Conservation (phyloP, 2,329 filamentous ascomycete genomes). For the Clonostachys rosea region DNA sequence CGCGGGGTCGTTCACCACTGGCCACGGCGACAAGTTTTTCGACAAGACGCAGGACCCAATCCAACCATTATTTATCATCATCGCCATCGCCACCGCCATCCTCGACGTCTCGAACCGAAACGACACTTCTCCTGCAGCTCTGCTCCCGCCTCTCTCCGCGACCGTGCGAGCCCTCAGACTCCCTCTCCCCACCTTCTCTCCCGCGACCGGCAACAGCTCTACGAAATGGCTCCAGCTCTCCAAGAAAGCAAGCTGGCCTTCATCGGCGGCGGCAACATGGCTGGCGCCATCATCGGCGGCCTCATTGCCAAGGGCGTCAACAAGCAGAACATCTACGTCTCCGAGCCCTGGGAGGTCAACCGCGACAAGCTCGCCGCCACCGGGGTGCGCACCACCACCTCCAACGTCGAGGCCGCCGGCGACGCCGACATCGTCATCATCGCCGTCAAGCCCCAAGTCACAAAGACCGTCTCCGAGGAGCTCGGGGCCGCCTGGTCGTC, state of each 20-base stretch:
- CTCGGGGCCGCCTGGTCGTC: slow-evolving; percentile 30
- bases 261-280: slow-evolving; percentile 47
- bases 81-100: too few relatives aligned
- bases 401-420: slow-evolving; percentile 36
- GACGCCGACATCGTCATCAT: slow-evolving; percentile 41
- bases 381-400: slow-evolving; percentile 39
- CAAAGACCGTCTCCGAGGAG: slow-evolving; percentile 39
- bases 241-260: slow-evolving; percentile 26
- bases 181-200: too few relatives aligned
- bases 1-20: too few relatives aligned
- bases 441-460: slow-evolving; percentile 46
- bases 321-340: slow-evolving; percentile 38
- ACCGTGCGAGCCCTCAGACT: too few relatives aligned
- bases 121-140: too few relatives aligned
- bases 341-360: slow-evolving; percentile 49
- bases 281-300: slow-evolving; percentile 44
- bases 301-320: slow-evolving; percentile 35
- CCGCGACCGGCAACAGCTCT: too few relatives aligned
- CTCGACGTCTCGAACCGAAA: too few relatives aligned
- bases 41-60: too few relatives aligned
- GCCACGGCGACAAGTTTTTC: too few relatives aligned
- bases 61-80: too few relatives aligned
- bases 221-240: slow-evolving; percentile 7
- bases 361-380: slow-evolving; percentile 39
- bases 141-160: too few relatives aligned